Percentiles rank a stretch among this genome's conserved stretches.
Evolutionary conservation across 108 stramenopile species (phyloP).

Genomic region (Nitzschia sp.): DNA sequence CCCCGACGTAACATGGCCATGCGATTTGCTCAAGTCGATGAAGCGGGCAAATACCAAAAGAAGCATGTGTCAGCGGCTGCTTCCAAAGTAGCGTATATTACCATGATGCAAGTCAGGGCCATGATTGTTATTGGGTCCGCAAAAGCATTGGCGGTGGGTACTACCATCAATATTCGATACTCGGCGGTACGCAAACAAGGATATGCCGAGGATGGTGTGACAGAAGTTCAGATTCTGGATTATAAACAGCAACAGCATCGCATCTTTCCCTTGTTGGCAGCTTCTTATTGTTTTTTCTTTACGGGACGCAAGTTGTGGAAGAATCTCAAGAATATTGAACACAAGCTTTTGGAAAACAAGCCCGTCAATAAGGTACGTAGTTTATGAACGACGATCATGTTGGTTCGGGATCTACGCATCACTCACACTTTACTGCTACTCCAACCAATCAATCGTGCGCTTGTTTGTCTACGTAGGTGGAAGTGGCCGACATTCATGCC

Average conservation of each 20-base stretch:
- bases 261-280: conserved; percentile 87
- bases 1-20: conserved; percentile 95
- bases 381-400: too few relatives aligned
- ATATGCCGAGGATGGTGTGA: conserved; percentile 61
- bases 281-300: conserved; percentile 91
- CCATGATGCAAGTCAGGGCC: conserved; percentile 97
- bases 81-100: conserved; percentile 89
- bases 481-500: conserved; percentile 90
- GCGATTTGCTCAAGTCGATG: conserved; percentile 81
- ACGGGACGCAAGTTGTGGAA: conserved; percentile 69
- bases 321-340: conserved; percentile 76
- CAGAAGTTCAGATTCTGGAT: conserved; percentile 88
- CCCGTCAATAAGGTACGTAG: conserved; percentile 55
- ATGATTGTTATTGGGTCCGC: conserved; percentile 74
- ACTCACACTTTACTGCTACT: not conserved
- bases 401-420: not conserved
- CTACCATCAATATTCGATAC: conserved; percentile 90
- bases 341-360: conserved; percentile 48
- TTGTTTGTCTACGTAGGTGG: conserved; percentile 8
- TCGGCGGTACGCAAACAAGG: conserved; percentile 94
- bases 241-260: conserved; percentile 96
- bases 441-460: not conserved
- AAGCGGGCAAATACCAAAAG: conserved; percentile 67
- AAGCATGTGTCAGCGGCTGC: conserved; percentile 70
- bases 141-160: conserved; percentile 76